Evolutionary conservation across 352 stramenopile genomes (phyloP).

Genomic region (Globisporangium acanthophoron): DNA sequence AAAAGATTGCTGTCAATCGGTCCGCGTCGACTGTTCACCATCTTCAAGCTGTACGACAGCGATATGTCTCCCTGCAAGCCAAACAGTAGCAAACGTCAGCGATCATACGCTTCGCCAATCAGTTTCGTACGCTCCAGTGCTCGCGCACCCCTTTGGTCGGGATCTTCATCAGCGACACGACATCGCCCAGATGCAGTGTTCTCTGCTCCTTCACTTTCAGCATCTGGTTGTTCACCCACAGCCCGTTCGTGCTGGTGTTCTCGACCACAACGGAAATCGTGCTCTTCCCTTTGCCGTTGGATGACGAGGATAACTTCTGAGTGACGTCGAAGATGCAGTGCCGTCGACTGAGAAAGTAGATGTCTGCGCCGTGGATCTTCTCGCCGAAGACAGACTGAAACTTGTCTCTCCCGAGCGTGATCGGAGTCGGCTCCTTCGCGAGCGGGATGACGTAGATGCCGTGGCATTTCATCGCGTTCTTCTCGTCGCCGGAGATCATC

Average conservation of each 20-base stretch:
- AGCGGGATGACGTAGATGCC: slow-evolving; percentile 45
- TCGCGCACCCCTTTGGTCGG: slow-evolving; percentile 32
- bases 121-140: background rate
- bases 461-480: slow-evolving; percentile 35
- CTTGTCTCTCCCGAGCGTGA: slow-evolving; percentile 41
- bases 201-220: slow-evolving; percentile 39
- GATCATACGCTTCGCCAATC: background rate
- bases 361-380: slow-evolving; percentile 47
- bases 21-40: slow-evolving; percentile 3
- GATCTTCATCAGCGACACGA: slow-evolving; percentile 53
- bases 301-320: slow-evolving; percentile 6
- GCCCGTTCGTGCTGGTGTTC: slow-evolving; percentile 71
- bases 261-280: slow-evolving; percentile 45
- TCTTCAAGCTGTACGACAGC: slow-evolving; percentile 35
- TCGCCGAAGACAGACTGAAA: slow-evolving; percentile 67
- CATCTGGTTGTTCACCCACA: slow-evolving; percentile 47
- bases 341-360: slow-evolving; percentile 47
- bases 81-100: background rate
- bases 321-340: slow-evolving; percentile 65
- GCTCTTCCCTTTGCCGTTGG: slow-evolving; percentile 18
- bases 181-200: slow-evolving; percentile 49
- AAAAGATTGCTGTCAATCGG: slow-evolving; percentile 2
- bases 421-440: slow-evolving; percentile 15
- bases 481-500: slow-evolving; percentile 36
- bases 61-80: slow-evolving; percentile 35